phyloP scores from a whole-genome alignment of 164 flowering plant species.

The Chloranthus sessilifolius region DNA sequence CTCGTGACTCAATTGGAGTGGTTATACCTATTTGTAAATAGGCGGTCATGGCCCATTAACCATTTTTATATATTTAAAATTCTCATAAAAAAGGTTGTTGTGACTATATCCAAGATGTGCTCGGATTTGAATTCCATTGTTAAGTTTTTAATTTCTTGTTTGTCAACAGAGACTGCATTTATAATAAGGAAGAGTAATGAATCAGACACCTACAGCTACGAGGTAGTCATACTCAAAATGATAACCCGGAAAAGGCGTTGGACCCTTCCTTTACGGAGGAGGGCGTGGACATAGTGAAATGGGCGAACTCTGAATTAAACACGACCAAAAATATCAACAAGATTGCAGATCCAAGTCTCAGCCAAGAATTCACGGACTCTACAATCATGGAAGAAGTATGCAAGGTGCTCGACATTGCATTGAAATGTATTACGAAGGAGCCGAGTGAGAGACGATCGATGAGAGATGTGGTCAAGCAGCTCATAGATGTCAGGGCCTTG shows the following conservation, averaged over 20 bases:
- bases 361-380: slow-evolving; percentile 38
- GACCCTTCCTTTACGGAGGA: slow-evolving; percentile 45
- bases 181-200: slow-evolving; percentile 41
- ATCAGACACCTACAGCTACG: slow-evolving; percentile 78
- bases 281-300: slow-evolving; percentile 38
- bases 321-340: slow-evolving; percentile 25
- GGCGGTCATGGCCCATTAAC: too few species aligned
- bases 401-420: slow-evolving; percentile 43
- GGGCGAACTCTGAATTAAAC: slow-evolving; percentile 46
- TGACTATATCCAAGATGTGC: too few species aligned
- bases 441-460: slow-evolving; percentile 59
- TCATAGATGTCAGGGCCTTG: slow-evolving; percentile 27
- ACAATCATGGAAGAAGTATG: slow-evolving; percentile 36
- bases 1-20: too few species aligned
- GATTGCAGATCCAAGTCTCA: slow-evolving; percentile 49
- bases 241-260: slow-evolving; percentile 51
- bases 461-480: slow-evolving; percentile 63
- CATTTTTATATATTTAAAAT: too few species aligned
- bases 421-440: slow-evolving; percentile 58
- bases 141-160: too few species aligned
- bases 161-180: slow-evolving; percentile 62
- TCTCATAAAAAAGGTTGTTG: too few species aligned
- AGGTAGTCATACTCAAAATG: slow-evolving; percentile 71
- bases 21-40: too few species aligned
- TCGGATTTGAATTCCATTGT: too few species aligned